Evolutionary conservation across 805 yeast genomes (phyloP).

Genomic region (Kuraishia borneana): DNA sequence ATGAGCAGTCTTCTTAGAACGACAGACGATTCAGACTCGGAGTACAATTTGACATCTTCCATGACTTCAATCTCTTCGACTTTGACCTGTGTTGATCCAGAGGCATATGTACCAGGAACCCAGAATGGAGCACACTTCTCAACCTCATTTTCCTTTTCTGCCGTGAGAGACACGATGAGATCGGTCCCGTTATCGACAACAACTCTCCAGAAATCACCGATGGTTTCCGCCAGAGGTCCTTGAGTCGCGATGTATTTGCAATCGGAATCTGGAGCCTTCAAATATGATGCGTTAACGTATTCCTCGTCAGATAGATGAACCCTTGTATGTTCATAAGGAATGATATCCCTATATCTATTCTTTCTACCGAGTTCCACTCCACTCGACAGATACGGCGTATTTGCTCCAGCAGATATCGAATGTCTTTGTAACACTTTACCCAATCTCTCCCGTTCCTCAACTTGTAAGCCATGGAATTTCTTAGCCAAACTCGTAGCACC

Average conservation of each 20-base stretch:
- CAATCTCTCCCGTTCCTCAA: conserved; percentile 57
- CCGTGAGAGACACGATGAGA: conserved; percentile 65
- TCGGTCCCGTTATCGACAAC: conserved; percentile 52
- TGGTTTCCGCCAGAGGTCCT: conserved; percentile 71
- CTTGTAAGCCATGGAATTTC: conserved; percentile 56
- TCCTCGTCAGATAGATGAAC: conserved; percentile 47
- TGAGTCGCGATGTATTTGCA: conserved; percentile 72
- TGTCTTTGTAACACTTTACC: conserved; percentile 27
- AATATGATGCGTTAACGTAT: conserved; percentile 83
- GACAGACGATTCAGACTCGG: conserved; percentile 10
- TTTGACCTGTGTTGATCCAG: conserved; percentile 12
- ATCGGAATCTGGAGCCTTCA: conserved; percentile 27
- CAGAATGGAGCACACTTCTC: conserved; percentile 82
- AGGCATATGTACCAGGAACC: conserved; percentile 44
- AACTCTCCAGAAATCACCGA: conserved; percentile 79
- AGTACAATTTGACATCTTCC: conserved; percentile 13
- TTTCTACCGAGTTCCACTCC: conserved; percentile 78
- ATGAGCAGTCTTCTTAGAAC: conserved; percentile 33
- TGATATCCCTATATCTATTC: conserved; percentile 81
- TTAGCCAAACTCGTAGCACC: conserved; percentile 31
- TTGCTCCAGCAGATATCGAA: conserved; percentile 5
- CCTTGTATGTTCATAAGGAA: conserved; percentile 78
- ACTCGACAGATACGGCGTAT: conserved; percentile 40
- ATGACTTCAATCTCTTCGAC: conserved; percentile 14
- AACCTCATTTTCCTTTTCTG: conserved; percentile 63